phyloP scores from a whole-genome alignment of 441 rosid species.

The Theobroma grandiflorum region DNA sequence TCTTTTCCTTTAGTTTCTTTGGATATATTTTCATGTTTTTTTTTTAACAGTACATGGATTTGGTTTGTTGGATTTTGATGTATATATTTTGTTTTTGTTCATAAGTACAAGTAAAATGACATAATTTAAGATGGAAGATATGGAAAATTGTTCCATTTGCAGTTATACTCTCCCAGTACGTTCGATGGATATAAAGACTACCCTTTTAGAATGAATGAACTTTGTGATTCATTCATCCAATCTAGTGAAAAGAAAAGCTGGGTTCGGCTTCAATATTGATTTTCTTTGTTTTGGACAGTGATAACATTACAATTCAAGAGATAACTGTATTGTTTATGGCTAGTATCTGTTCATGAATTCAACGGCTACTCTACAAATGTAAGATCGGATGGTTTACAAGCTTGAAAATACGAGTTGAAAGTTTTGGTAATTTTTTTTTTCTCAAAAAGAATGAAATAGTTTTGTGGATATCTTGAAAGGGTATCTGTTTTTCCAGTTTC shows the following conservation, averaged over 20 bases:
- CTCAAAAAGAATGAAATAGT: background rate
- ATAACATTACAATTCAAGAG: background rate
- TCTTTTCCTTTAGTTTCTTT: background rate
- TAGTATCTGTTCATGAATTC: background rate
- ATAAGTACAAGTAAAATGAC: background rate
- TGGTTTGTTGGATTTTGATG: constrained; percentile 11
- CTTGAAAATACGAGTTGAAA: background rate
- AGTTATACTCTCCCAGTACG: background rate
- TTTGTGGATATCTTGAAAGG: background rate
- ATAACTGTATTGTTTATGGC: background rate
- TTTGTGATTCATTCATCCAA: constrained; percentile 5
- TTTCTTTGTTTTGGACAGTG: background rate
- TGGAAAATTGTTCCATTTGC: background rate
- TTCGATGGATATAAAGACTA: background rate
- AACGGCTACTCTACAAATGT: no score
- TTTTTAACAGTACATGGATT: background rate
- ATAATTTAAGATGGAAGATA: background rate
- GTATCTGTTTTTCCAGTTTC: background rate
- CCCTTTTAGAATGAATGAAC: background rate
- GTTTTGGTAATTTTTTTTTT: background rate
- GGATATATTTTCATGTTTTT: background rate
- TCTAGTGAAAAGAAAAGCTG: constrained; percentile 11
- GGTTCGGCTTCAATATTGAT: background rate
- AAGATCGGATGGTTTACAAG: background rate
- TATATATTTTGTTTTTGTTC: background rate